Conservation (phyloP, 2,329 filamentous ascomycete species). For the Endocalyx cinctus region DNA sequence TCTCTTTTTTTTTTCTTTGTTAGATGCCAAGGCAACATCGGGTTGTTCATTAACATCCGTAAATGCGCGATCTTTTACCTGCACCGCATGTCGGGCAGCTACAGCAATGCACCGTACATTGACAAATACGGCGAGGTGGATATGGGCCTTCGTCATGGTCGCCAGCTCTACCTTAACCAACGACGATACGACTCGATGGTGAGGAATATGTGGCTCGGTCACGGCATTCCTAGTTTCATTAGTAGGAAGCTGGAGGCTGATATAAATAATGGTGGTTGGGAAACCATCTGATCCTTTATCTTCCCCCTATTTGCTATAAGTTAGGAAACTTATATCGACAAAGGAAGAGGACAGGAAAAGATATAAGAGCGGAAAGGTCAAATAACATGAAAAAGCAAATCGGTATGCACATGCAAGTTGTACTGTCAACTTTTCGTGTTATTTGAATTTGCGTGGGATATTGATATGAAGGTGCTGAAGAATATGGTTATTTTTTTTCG, state of each 20-base stretch:
- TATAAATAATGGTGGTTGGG: conserved; percentile 97
- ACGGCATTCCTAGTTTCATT: conserved; percentile 84
- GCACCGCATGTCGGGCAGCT: conserved; percentile 77
- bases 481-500: not conserved
- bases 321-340: no score
- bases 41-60: conserved; percentile 93
- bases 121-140: conserved; percentile 96
- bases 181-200: conserved; percentile 87
- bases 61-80: conserved; percentile 91
- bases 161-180: conserved; percentile 90
- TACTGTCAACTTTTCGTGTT: no score
- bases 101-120: conserved; percentile 83
- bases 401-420: no score
- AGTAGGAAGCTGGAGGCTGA: conserved; percentile 87
- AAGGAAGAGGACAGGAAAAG: no score
- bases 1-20: not conserved
- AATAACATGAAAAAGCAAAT: no score
- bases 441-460: no score
- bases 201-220: conserved; percentile 78
- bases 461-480: not conserved
- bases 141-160: conserved; percentile 78
- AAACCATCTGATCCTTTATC: conserved; percentile 58
- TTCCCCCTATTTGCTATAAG: no score
- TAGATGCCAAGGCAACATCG: conserved; percentile 83
- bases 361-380: no score